Evolutionary conservation across 2,329 filamentous ascomycete species (phyloP).

Genomic region (Fusarium clavum): DNA sequence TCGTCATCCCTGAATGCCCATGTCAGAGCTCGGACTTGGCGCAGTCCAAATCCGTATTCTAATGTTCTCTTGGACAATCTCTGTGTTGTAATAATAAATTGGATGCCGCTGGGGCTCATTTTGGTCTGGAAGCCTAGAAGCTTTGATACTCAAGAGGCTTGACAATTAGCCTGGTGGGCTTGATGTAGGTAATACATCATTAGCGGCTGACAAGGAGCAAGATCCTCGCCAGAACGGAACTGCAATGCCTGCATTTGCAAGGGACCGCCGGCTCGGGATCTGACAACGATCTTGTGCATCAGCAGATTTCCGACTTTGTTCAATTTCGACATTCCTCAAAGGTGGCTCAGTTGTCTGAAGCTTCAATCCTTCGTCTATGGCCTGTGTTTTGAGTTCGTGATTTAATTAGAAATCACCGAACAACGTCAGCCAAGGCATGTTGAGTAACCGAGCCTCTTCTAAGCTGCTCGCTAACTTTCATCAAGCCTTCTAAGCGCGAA

Average conservation of each 20-base stretch:
- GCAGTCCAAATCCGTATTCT: slow-evolving; percentile 9
- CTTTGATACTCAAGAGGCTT: slow-evolving; percentile 32
- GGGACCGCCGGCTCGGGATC: slow-evolving; percentile 32
- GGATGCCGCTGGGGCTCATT: slow-evolving; percentile 36
- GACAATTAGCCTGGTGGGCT: slow-evolving; percentile 19
- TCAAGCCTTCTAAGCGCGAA: slow-evolving; percentile 24
- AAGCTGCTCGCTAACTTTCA: slow-evolving; percentile 22
- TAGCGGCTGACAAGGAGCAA: slow-evolving; percentile 30
- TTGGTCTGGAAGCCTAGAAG: slow-evolving; percentile 20
- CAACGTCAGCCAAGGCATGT: slow-evolving; percentile 9
- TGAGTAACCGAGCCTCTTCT: slow-evolving; percentile 7
- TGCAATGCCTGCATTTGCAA: slow-evolving; percentile 25
- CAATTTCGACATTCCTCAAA: slow-evolving; percentile 2
- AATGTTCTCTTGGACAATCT: slow-evolving; percentile 10
- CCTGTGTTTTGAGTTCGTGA: background rate
- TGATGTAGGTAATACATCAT: slow-evolving; percentile 15
- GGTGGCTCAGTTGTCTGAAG: background rate
- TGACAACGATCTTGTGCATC: slow-evolving; percentile 35
- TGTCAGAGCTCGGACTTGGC: slow-evolving; percentile 28
- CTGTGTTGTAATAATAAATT: slow-evolving; percentile 12
- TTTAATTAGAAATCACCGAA: slow-evolving; percentile 4
- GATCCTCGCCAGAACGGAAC: slow-evolving; percentile 14
- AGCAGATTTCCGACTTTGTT: slow-evolving; percentile 10
- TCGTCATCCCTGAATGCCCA: slow-evolving; percentile 29
- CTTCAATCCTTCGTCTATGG: background rate